Evolutionary conservation across 23 red algal species (phyloP).

Genomic region (Rhodosorus marinus): DNA sequence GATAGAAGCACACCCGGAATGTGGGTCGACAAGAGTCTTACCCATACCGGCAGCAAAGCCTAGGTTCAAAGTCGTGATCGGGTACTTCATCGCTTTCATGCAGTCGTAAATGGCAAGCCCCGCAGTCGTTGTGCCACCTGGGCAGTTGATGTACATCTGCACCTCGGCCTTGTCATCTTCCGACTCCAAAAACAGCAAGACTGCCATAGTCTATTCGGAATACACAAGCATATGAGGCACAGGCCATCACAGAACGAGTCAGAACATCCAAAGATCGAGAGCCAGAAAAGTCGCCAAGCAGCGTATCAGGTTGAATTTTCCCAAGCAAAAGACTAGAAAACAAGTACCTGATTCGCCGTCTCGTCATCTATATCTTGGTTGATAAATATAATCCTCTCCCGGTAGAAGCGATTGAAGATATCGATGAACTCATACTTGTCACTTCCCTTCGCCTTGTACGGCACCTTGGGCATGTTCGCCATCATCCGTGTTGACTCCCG

Average conservation of each 20-base stretch:
- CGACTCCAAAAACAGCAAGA: constrained; percentile 72
- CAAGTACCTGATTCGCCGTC: constrained; percentile 83
- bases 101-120: constrained; percentile 84
- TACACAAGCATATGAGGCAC: no score
- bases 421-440: constrained; percentile 94
- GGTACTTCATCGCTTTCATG: constrained; percentile 74
- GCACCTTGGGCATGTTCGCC: constrained; percentile 75
- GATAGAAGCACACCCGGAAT: no score
- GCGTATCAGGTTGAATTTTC: no score
- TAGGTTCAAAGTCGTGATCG: constrained; percentile 79
- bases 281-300: no score
- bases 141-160: constrained; percentile 77
- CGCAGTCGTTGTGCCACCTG: constrained; percentile 49
- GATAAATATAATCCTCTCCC: constrained; percentile 90
- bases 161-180: constrained; percentile 69
- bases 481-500: no score
- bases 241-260: no score
- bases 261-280: no score
- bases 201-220: no score
- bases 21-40: no score
- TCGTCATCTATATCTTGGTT: constrained; percentile 96
- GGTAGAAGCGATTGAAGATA: constrained; percentile 84
- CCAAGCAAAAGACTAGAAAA: no score
- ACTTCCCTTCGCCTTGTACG: constrained; percentile 83
- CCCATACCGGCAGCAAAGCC: constrained; percentile 48